phyloP scores from a whole-genome alignment of 441 rosid species.

The Biscutella auriculata region DNA sequence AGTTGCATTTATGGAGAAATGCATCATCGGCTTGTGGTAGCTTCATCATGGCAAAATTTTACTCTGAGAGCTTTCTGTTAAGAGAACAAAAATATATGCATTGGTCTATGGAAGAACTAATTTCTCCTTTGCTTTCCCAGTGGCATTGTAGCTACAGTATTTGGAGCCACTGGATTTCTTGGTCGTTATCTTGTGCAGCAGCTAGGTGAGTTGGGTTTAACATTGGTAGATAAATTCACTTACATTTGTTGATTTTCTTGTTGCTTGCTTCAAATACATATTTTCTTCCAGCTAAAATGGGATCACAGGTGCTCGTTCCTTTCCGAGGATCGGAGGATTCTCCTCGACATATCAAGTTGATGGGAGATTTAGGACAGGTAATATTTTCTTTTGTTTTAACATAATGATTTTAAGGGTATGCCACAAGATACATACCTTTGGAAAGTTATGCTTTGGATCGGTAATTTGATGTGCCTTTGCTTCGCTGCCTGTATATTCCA shows the following conservation, averaged over 20 bases:
- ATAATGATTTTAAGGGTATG: neutral
- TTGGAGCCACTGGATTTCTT: conserved; percentile 96
- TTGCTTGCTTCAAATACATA: neutral
- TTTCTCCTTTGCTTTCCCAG: conserved; percentile 51
- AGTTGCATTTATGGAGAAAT: neutral
- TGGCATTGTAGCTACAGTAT: conserved; percentile 92
- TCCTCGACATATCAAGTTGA: conserved; percentile 90
- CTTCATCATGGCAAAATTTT: neutral
- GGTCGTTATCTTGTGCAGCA: conserved; percentile 98
- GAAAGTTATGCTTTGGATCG: neutral
- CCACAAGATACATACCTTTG: neutral
- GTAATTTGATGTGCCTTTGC: neutral
- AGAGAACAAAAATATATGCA: neutral
- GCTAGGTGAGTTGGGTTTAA: conserved; percentile 57
- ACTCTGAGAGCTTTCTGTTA: neutral
- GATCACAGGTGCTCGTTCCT: conserved; percentile 96
- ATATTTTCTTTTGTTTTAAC: conserved; percentile 1
- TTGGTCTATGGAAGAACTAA: neutral
- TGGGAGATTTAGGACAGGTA: conserved; percentile 99
- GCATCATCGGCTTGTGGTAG: neutral
- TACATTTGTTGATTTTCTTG: neutral
- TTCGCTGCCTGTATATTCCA: conserved; percentile 23
- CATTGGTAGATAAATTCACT: neutral
- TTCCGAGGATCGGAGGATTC: conserved; percentile 90
- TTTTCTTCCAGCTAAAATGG: conserved; percentile 74